These are phyloP conservation scores for Fusarium tuaranense DNA, from an alignment of 2,329 filamentous ascomycete species.

Conservation along the genomic window DNA sequence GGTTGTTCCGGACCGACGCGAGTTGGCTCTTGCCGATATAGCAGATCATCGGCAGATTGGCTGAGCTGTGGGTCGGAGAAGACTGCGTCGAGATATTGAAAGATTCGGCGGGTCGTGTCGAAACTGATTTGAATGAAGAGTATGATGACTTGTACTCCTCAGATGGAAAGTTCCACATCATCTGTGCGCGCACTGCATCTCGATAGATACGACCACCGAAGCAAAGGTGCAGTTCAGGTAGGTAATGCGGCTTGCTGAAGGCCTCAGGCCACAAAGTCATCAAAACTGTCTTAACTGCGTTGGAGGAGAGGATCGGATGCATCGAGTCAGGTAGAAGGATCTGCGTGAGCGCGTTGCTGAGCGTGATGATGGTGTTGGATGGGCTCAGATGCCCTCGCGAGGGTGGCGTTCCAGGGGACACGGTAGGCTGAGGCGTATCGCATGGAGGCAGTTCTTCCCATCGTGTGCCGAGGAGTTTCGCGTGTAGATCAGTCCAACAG, in stretches of 20 bases:
- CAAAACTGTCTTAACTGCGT: constrained; percentile 59
- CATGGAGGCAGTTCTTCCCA: constrained; percentile 59
- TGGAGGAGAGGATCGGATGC: constrained; percentile 51
- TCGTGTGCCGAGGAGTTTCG: constrained; percentile 58
- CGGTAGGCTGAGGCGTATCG: constrained; percentile 54
- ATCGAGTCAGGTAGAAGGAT: constrained; percentile 52
- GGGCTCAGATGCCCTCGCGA: constrained; percentile 52
- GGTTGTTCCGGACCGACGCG: constrained; percentile 56
- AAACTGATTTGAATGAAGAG: constrained; percentile 52
- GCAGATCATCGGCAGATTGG: constrained; percentile 52
- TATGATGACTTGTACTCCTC: constrained; percentile 42
- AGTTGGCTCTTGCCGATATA: constrained; percentile 64
- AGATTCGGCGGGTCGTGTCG: constrained; percentile 51
- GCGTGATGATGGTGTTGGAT: constrained; percentile 55
- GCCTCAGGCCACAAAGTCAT: constrained; percentile 57
- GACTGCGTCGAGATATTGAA: constrained; percentile 42
- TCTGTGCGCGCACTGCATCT: constrained; percentile 59
- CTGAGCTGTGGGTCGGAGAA: constrained; percentile 36
- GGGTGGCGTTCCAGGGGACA: constrained; percentile 49
- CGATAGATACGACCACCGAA: constrained; percentile 61
- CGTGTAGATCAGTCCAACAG: constrained; percentile 67
- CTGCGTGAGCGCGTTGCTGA: constrained; percentile 58
- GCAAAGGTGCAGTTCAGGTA: constrained; percentile 60
- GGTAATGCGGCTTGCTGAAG: constrained; percentile 46
- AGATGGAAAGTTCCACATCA: constrained; percentile 60